Conservation (phyloP, 1,284 basidiomycete genomes). For the Pseudozyma sp. region DNA sequence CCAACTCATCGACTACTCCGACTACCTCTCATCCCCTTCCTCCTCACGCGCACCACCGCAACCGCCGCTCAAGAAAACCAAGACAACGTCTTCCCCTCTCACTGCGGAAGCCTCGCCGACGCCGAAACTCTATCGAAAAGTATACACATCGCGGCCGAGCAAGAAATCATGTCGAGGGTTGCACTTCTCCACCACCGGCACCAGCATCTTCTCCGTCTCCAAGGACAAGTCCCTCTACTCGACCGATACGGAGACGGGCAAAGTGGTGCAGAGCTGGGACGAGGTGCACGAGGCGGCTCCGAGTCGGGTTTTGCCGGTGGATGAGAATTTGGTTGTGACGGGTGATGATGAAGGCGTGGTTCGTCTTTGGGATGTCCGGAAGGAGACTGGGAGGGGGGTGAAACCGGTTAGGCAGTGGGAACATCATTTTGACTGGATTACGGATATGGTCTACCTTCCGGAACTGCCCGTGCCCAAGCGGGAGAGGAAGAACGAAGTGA, state of each 20-base stretch:
- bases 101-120: too few relatives aligned
- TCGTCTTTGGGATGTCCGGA: conserved; percentile 90
- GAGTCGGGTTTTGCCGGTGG: conserved; percentile 79
- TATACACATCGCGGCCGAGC: conserved; percentile 51
- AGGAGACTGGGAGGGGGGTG: conserved; percentile 53
- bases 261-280: conserved; percentile 75
- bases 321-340: conserved; percentile 78
- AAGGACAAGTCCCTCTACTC: conserved; percentile 80
- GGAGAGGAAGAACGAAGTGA: conserved; percentile 22
- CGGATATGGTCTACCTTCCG: conserved; percentile 81
- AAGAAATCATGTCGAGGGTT: conserved; percentile 62
- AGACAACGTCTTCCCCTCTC: not conserved
- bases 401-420: conserved; percentile 75
- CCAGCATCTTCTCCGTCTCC: conserved; percentile 78
- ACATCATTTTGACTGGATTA: conserved; percentile 95
- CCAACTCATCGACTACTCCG: conserved; percentile 78
- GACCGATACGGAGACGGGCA: conserved; percentile 72
- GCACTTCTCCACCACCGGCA: conserved; percentile 34
- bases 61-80: conserved; percentile 18
- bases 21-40: conserved; percentile 9
- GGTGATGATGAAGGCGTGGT: conserved; percentile 95
- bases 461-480: conserved; percentile 46
- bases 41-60: conserved; percentile 8
- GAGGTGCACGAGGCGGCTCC: conserved; percentile 79
- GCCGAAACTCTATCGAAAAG: conserved; percentile 37